Evolutionary conservation across 306 rosid species (phyloP).

Genomic region (Nissolia schottii): DNA sequence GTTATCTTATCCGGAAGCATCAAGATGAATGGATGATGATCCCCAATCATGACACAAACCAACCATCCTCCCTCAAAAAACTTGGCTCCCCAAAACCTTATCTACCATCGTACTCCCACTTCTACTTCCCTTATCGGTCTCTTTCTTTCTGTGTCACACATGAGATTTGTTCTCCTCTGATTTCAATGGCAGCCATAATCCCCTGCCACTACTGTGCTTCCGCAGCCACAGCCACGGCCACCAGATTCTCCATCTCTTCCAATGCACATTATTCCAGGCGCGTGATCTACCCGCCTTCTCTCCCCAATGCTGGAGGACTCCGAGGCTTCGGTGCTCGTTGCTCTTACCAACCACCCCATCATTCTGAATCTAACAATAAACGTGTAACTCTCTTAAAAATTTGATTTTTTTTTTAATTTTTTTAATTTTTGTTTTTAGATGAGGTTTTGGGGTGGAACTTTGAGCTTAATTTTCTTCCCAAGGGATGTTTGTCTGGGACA

Average conservation of each 20-base stretch:
- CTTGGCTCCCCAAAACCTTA: constrained; percentile 20
- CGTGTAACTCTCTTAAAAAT: constrained; percentile 35
- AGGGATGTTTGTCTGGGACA: constrained; percentile 2
- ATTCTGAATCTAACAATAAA: constrained; percentile 35
- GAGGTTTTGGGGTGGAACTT: not conserved
- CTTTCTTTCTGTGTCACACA: constrained; percentile 11
- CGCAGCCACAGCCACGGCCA: constrained; percentile 24
- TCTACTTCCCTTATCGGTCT: not conserved
- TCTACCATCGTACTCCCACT: not conserved
- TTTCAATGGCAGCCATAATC: constrained; percentile 60
- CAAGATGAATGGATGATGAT: constrained; percentile 33
- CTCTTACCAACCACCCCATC: constrained; percentile 47
- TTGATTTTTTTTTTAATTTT: not conserved
- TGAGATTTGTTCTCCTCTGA: constrained; percentile 27
- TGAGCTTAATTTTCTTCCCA: constrained; percentile 7
- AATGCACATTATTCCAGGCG: constrained; percentile 35
- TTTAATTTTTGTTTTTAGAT: no score
- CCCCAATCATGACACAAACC: constrained; percentile 1
- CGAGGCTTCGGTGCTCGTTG: constrained; percentile 41
- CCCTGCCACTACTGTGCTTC: constrained; percentile 53
- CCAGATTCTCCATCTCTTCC: constrained; percentile 38
- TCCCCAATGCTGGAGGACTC: constrained; percentile 19
- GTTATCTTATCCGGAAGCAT: no score
- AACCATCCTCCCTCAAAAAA: no score
- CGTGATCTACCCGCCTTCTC: constrained; percentile 34